Evolutionary conservation across 495 filamentous ascomycete species (phyloP).

Genomic region (Penicillium cosmopolitanum): DNA sequence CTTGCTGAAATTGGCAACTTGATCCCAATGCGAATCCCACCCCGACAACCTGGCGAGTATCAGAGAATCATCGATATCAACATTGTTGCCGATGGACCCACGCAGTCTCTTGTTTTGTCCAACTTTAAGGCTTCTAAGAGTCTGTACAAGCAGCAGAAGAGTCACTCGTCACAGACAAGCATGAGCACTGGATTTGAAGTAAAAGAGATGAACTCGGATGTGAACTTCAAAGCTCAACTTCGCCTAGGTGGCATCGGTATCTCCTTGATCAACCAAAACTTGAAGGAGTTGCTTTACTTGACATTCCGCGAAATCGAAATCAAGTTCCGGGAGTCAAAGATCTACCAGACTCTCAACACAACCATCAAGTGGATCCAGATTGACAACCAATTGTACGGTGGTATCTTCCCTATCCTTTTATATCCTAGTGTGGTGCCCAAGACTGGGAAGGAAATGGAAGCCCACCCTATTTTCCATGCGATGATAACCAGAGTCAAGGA

Average conservation of each 20-base stretch:
- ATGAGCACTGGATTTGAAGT: constrained; percentile 81
- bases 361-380: constrained; percentile 99
- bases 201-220: constrained; percentile 82
- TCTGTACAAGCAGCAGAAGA: constrained; percentile 83
- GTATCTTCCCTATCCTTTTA: constrained; percentile 95
- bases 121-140: constrained; percentile 94
- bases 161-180: constrained; percentile 59
- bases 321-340: constrained; percentile 85
- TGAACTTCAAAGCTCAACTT: constrained; percentile 86
- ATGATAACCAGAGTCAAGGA: constrained; percentile 95
- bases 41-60: constrained; percentile 55
- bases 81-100: constrained; percentile 91
- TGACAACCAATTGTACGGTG: constrained; percentile 97
- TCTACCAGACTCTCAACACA: constrained; percentile 88
- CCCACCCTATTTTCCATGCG: constrained; percentile 90
- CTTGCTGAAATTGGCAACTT: constrained; percentile 95
- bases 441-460: constrained; percentile 94
- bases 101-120: constrained; percentile 90
- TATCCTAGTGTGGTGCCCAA: constrained; percentile 99
- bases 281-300: constrained; percentile 90
- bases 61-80: constrained; percentile 94
- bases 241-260: constrained; percentile 89
- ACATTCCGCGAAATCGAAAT: constrained; percentile 92
- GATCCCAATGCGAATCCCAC: constrained; percentile 81
- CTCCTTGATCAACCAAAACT: constrained; percentile 88